Conservation (phyloP, 23 red algal species). For the Gracilaria caudata region DNA sequence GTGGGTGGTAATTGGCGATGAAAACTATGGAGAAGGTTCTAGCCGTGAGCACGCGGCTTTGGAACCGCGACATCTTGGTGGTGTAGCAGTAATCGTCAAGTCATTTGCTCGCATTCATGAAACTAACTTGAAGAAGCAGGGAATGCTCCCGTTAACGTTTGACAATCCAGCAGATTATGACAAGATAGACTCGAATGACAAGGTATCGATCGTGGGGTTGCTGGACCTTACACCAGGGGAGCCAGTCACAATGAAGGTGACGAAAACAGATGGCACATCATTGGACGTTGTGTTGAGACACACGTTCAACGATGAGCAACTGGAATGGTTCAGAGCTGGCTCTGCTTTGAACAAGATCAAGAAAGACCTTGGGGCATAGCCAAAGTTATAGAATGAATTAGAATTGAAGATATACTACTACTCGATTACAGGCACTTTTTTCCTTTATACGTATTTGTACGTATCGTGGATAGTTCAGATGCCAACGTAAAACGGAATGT, state of each 20-base stretch:
- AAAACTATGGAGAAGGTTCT: slow-evolving; percentile 99
- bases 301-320: slow-evolving; percentile 94
- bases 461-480: no score
- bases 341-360: slow-evolving; percentile 96
- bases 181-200: slow-evolving; percentile 84
- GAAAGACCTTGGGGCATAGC: slow-evolving; percentile 58
- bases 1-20: slow-evolving; percentile 98
- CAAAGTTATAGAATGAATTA: neutral
- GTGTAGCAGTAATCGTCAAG: slow-evolving; percentile 93
- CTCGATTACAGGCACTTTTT: neutral
- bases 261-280: slow-evolving; percentile 72
- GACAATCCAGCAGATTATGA: slow-evolving; percentile 92
- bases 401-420: neutral
- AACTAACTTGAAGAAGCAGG: slow-evolving; percentile 99
- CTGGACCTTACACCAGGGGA: slow-evolving; percentile 68
- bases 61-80: slow-evolving; percentile 94
- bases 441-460: neutral
- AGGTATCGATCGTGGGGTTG: slow-evolving; percentile 82
- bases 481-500: no score
- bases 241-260: slow-evolving; percentile 80
- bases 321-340: slow-evolving; percentile 95
- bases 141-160: slow-evolving; percentile 99
- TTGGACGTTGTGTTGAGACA: slow-evolving; percentile 82
- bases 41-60: slow-evolving; percentile 97
- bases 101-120: slow-evolving; percentile 99